Evolutionary conservation across 768 basidiomycete genomes (phyloP), one percentile per base, ranked within the genome.

Genomic region (Kwoniella heveanensis): DNA sequence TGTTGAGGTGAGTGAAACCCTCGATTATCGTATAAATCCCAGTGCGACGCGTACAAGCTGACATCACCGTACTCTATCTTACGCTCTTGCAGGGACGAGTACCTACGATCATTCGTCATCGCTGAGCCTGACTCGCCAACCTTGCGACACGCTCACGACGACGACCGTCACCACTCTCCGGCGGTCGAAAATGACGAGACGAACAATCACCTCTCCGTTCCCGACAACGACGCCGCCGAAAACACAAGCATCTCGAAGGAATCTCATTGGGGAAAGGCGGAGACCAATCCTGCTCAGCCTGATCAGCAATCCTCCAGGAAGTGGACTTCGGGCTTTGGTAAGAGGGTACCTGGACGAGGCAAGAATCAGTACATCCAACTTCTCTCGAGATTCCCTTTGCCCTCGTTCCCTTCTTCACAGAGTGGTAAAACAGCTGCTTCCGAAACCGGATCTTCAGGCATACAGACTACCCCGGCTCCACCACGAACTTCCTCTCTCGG

Each of bases 31-130:
- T n/a, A n/a, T n/a, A n/a, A n/a, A n/a, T n/a, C n/a, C n/a, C n/a
- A n/a, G n/a, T n/a, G n/a, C n/a, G n/a, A n/a, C n/a, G n/a, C n/a
- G n/a, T n/a, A n/a, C n/a, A n/a, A n/a, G n/a, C n/a, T n/a, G n/a
- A n/a, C n/a, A n/a, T n/a, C n/a, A n/a, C n/a, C n/a, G n/a, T n/a
- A n/a, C n/a, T n/a, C n/a, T n/a, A 58, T 53, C 8, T 27, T 26
- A n/a, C 22, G 21, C 21, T 17, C 22, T 12, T 37, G 39, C 52
- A 76, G 74, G 13, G 74, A 76, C 24, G 87, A 87, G 47, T 84
- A 85, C 72, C 82, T 96, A 64, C 67, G 75, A 49, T 64, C 65
- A 15, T 61, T 74, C 27, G 67, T 80, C 46, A 78, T 68, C 7
- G 36, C 66, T 13, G 44, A 58, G 30, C 25, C 59, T 26, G 29